Conservation (phyloP, 2,329 filamentous ascomycete species). For the Calonectria leucothoes region DNA sequence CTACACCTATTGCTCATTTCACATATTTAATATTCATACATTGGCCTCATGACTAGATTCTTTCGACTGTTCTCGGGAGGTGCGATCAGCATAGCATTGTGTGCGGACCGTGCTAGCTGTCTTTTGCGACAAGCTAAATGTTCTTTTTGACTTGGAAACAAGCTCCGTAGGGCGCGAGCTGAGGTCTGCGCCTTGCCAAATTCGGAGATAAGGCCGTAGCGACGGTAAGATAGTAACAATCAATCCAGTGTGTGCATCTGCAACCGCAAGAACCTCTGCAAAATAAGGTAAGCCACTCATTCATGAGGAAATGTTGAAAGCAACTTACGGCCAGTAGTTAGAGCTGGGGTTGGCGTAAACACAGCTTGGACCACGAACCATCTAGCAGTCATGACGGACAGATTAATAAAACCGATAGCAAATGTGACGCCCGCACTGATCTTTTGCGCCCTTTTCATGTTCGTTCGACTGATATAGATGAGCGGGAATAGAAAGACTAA, state of each 20-base stretch:
- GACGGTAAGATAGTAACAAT: background rate
- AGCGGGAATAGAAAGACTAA: constrained; percentile 4
- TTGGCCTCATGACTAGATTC: background rate
- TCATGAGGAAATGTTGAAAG: background rate
- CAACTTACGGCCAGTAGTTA: constrained; percentile 3
- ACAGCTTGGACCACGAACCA: constrained; percentile 7
- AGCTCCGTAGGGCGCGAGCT: background rate
- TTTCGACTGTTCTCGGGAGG: background rate
- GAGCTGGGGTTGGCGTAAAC: background rate
- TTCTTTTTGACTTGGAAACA: background rate
- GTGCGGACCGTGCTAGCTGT: background rate
- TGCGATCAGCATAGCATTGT: background rate
- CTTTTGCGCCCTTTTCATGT: constrained; percentile 3
- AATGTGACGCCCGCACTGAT: constrained; percentile 2
- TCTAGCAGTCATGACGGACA: background rate
- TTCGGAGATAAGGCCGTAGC: background rate
- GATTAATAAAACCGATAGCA: background rate
- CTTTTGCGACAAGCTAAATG: background rate
- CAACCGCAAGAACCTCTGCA: background rate
- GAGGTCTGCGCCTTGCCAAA: background rate
- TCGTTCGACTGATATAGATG: background rate
- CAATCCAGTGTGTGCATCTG: background rate
- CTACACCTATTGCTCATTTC: background rate
- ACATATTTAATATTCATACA: background rate
- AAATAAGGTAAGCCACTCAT: background rate